Base-by-base conservation (phyloP, 768 basidiomycete genomes). In the Phlebiopsis flavidoalba region DNA sequence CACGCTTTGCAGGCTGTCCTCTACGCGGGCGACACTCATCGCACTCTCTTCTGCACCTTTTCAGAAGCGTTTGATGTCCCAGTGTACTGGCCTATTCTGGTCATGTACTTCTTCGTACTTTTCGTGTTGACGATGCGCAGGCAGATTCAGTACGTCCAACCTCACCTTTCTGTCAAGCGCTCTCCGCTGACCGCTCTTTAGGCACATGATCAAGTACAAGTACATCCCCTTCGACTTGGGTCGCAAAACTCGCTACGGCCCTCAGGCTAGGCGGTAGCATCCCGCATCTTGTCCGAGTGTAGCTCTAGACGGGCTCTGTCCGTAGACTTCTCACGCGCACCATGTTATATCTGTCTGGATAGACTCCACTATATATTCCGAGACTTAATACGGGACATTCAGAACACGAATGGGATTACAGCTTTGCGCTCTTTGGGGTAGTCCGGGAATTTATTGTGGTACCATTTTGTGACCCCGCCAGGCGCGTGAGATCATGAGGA, bases 181-280 rank as follows among this genome's bases (percentile, higher is more conserved):
- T 43, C 19, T 31, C 15, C 46, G 17, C 63, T 62, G n/a, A 53
- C 60, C 54, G 19, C 26, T 53, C 37, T 64, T n/a, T 69, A 95
- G 93, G 68, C 96, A 99, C 75, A 98, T 98, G 96, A 89, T 97
- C 79, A 97, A 97, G 75, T 98, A 98, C 80, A 93, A 93, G 73
- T 98, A 95, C 75, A 79, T 95, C 61, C 95, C 95, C 22, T 98
- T 95, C 75, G 96, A 98, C 71, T 82, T 98, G 62, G 96, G 95
- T 33, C 89, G 94, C 70, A 98, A 98, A 78, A 80, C 91, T 60
- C 86, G 91, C 49, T 98, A 95, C 65, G 91, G 91, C 53, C 77
- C 52, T 6, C 26, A 31, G 26, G 26, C 26, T 31, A 31, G 26
- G 26, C 26, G 26, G 26, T 31, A 53, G 53, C 36, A 53, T 31